Conservation (phyloP, 2,329 filamentous ascomycete genomes). For the Colletotrichum zoysiae region DNA sequence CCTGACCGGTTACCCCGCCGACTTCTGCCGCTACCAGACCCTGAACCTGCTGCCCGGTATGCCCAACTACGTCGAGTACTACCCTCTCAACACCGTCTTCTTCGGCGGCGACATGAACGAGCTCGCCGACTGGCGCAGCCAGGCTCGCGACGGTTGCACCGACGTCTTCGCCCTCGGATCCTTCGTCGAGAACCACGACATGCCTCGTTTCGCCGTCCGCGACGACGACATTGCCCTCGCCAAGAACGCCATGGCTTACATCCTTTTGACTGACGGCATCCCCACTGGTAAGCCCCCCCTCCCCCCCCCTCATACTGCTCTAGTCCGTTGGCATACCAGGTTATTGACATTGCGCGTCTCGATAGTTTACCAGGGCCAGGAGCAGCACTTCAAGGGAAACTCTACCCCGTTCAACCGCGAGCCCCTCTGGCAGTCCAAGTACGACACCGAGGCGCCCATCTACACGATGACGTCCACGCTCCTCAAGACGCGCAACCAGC, state of each 20-base stretch:
- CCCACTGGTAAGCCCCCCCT: conserved; percentile 56
- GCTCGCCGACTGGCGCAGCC: conserved; percentile 45
- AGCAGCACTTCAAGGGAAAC: conserved; percentile 67
- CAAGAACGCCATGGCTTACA: conserved; percentile 72
- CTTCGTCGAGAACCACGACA: conserved; percentile 72
- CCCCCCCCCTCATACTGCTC: not conserved
- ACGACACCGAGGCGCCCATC: conserved; percentile 59
- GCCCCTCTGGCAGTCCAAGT: conserved; percentile 69
- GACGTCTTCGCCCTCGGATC: conserved; percentile 50
- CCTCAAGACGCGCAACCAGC: conserved; percentile 33
- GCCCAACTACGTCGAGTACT: conserved; percentile 70
- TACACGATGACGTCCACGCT: conserved; percentile 51
- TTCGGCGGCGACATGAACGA: conserved; percentile 46
- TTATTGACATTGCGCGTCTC: conserved; percentile 1
- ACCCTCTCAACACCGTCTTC: conserved; percentile 44
- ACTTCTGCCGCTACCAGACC: conserved; percentile 68
- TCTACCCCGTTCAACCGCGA: conserved; percentile 67
- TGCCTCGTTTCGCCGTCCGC: conserved; percentile 60
- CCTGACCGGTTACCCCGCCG: conserved; percentile 63
- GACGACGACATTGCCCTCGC: conserved; percentile 67
- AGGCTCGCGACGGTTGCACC: conserved; percentile 36
- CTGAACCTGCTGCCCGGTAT: conserved; percentile 68
- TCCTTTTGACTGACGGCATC: conserved; percentile 70
- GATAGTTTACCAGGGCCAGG: conserved; percentile 72
- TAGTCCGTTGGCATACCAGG: not conserved